phyloP scores from a whole-genome alignment of 345 rosid genomes.

The Citrus maxima region DNA sequence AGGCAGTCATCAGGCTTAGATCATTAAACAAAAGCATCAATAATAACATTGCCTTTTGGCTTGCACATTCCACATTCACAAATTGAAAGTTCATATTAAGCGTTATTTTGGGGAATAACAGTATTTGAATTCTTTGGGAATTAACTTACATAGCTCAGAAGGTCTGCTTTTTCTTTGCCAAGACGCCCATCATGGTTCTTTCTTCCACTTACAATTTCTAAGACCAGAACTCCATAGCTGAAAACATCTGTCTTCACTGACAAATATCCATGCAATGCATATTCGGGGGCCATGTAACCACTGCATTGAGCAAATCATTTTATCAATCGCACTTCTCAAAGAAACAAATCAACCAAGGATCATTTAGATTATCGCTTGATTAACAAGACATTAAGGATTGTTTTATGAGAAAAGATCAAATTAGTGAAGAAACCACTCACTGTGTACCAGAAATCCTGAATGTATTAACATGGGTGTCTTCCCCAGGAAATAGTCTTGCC shows the following conservation, averaged over 20 bases:
- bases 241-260: constrained; percentile 85
- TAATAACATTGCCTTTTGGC: not conserved
- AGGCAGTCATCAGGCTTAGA: not conserved
- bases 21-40: not conserved
- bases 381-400: not conserved
- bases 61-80: not conserved
- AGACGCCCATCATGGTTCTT: constrained; percentile 54
- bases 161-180: constrained; percentile 56
- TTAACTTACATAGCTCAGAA: constrained; percentile 73
- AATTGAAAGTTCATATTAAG: not conserved
- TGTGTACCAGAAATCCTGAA: constrained; percentile 74
- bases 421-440: constrained; percentile 50
- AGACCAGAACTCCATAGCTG: constrained; percentile 76
- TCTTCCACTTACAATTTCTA: constrained; percentile 88
- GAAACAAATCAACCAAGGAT: not conserved
- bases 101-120: not conserved
- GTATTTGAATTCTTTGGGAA: not conserved
- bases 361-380: not conserved
- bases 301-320: constrained; percentile 39
- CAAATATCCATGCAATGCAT: constrained; percentile 77
- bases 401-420: not conserved
- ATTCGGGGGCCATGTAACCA: constrained; percentile 97
- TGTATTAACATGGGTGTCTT: constrained; percentile 74
- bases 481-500: constrained; percentile 84
- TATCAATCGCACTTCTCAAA: not conserved